phyloP scores from a whole-genome alignment of 2,329 filamentous ascomycete genomes.

The Trichoderma atroviride region DNA sequence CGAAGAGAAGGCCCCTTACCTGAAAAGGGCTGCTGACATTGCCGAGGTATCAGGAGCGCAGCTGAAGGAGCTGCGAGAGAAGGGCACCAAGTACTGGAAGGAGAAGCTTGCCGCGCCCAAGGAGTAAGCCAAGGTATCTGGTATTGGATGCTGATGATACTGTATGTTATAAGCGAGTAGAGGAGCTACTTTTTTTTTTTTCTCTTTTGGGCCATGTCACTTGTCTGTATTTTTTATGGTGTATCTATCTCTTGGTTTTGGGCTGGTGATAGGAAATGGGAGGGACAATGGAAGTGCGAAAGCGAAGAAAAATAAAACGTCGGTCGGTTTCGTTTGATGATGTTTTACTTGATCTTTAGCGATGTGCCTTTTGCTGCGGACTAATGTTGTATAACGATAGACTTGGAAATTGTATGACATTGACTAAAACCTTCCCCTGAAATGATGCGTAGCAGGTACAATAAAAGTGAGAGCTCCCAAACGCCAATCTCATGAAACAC shows the following conservation, averaged over 20 bases:
- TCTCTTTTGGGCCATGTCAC: neutral
- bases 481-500: neutral
- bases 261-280: neutral
- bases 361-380: neutral
- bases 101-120: constrained; percentile 23
- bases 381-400: neutral
- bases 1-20: constrained; percentile 47
- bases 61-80: constrained; percentile 37
- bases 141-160: neutral
- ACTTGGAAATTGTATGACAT: neutral
- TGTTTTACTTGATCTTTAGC: neutral
- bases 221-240: constrained; percentile 4
- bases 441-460: neutral
- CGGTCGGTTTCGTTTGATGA: neutral
- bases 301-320: neutral
- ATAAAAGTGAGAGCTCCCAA: neutral
- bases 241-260: neutral
- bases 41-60: constrained; percentile 26
- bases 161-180: neutral
- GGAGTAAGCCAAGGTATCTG: neutral
- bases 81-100: constrained; percentile 32
- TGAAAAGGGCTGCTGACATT: constrained; percentile 35
- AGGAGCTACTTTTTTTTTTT: neutral
- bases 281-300: neutral
- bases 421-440: neutral